phyloP scores from a whole-genome alignment of 805 yeast species.

The Yamadazyma sp. region DNA sequence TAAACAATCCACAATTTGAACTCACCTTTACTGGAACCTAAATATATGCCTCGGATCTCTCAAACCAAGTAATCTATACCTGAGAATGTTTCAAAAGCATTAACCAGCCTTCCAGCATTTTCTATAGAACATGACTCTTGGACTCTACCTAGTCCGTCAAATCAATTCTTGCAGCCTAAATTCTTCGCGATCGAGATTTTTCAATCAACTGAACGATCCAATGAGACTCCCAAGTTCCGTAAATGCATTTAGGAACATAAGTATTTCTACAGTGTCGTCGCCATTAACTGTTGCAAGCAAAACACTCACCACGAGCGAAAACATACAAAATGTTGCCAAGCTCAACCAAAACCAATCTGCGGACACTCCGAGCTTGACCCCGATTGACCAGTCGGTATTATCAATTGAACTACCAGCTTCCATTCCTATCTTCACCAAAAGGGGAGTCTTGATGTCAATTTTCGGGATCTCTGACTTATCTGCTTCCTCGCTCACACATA shows the following conservation, averaged over 20 bases:
- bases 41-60: too few species aligned
- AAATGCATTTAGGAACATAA: conserved; percentile 5
- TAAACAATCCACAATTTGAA: too few species aligned
- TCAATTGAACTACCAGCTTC: conserved; percentile 59
- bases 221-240: neutral
- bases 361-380: conserved; percentile 10
- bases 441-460: conserved; percentile 51
- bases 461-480: conserved; percentile 36
- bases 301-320: conserved; percentile 11
- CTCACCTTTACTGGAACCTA: too few species aligned
- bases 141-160: too few species aligned
- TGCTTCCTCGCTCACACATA: conserved; percentile 29
- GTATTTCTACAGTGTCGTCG: conserved; percentile 6
- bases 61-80: too few species aligned
- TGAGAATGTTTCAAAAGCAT: too few species aligned
- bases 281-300: conserved; percentile 4
- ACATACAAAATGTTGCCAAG: conserved; percentile 16
- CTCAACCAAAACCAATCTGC: conserved; percentile 14
- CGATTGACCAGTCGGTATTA: conserved; percentile 47
- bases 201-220: too few species aligned
- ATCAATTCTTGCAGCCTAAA: too few species aligned
- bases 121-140: too few species aligned
- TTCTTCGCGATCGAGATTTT: too few species aligned
- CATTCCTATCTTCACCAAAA: conserved; percentile 49
- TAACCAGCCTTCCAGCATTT: too few species aligned